phyloP scores from a whole-genome alignment of 768 basidiomycete genomes.

The Termitomyces sp. region DNA sequence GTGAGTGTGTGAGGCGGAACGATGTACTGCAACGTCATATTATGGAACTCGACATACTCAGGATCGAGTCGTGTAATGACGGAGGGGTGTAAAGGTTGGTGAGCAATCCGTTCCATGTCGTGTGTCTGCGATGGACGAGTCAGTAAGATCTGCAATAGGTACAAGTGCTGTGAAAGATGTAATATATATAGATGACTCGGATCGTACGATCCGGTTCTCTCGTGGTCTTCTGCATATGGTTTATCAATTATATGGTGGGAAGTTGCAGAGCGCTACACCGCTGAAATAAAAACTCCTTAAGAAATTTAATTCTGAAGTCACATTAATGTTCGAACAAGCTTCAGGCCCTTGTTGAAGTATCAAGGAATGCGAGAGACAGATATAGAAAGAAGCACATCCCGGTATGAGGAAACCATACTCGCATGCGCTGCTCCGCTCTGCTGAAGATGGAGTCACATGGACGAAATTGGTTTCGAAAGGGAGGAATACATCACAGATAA shows the following conservation, averaged over 20 bases:
- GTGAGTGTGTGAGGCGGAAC: conserved; percentile 53
- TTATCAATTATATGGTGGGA: not conserved
- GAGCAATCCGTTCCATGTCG: conserved; percentile 9
- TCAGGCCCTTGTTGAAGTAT: not conserved
- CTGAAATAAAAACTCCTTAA: not conserved
- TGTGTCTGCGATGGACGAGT: not conserved
- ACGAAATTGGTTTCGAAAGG: too few relatives aligned
- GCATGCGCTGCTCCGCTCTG: too few relatives aligned
- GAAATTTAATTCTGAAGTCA: not conserved
- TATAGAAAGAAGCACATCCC: not conserved
- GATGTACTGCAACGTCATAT: conserved; percentile 40
- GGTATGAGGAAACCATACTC: too few relatives aligned
- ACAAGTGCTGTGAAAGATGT: not conserved
- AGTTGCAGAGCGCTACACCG: too few relatives aligned
- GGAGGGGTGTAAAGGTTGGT: conserved; percentile 61
- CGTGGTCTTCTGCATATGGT: not conserved
- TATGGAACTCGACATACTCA: conserved; percentile 66
- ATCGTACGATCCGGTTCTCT: not conserved
- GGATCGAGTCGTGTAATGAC: conserved; percentile 57
- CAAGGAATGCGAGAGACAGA: not conserved
- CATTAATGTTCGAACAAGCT: not conserved
- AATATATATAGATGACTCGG: not conserved
- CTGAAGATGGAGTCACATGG: too few relatives aligned
- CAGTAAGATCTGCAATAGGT: not conserved
- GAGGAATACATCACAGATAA: too few relatives aligned